These are phyloP conservation scores for Verticillium alfalfae DNA, from an alignment of 2,329 filamentous ascomycete species.

Conservation along the genomic window DNA sequence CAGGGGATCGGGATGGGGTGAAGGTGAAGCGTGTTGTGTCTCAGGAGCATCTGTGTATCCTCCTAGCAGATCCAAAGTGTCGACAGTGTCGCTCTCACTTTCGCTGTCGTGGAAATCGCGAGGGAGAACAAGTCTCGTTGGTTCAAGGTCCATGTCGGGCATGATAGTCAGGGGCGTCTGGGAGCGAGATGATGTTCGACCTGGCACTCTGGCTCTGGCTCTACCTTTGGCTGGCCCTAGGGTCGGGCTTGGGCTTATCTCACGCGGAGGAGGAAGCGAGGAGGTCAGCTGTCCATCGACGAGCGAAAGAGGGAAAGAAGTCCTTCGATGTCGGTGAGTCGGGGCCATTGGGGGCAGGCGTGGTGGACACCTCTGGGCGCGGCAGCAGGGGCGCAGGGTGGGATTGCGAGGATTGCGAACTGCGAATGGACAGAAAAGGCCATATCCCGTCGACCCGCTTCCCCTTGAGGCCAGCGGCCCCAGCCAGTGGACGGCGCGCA, in stretches of 20 bases:
- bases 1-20: neutral
- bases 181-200: constrained; percentile 2
- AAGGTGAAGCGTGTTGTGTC: constrained; percentile 12
- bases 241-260: constrained; percentile 8
- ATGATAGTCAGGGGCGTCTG: neutral
- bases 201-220: constrained; percentile 9
- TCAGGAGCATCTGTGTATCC: constrained; percentile 7
- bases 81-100: constrained; percentile 5
- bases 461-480: neutral
- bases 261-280: constrained; percentile 3
- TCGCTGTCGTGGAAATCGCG: neutral
- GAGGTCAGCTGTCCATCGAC: constrained; percentile 8
- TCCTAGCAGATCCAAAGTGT: constrained; percentile 5
- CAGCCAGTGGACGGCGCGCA: constrained; percentile 1
- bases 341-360: constrained; percentile 2
- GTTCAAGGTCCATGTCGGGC: neutral
- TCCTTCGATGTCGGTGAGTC: constrained; percentile 4
- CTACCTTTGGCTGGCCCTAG: constrained; percentile 9
- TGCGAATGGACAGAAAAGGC: constrained; percentile 10
- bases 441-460: constrained; percentile 1
- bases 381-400: constrained; percentile 1
- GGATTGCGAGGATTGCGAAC: constrained; percentile 10
- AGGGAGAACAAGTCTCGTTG: neutral
- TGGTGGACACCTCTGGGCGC: constrained; percentile 1
- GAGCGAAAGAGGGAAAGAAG: constrained; percentile 9